phyloP scores from a whole-genome alignment of 116 monocot genomes.

The Iris pallida region DNA sequence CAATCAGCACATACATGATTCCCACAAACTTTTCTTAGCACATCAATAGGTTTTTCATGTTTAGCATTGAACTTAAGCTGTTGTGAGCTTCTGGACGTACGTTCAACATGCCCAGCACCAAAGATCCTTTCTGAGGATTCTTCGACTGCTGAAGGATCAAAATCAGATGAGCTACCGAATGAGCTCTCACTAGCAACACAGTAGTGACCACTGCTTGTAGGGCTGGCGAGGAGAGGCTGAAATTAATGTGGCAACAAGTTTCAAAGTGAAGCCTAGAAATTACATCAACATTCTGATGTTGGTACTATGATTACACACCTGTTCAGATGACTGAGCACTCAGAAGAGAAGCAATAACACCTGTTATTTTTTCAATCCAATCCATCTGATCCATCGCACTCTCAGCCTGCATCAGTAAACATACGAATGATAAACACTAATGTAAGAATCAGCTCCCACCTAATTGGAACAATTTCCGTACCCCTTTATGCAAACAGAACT shows the following conservation, averaged over 20 bases:
- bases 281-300: background rate
- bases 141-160: constrained; percentile 53
- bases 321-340: constrained; percentile 79
- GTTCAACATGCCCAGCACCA: constrained; percentile 45
- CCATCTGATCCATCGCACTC: constrained; percentile 94
- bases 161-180: constrained; percentile 65
- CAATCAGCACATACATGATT: constrained; percentile 95
- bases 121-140: constrained; percentile 42
- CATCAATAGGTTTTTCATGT: constrained; percentile 74
- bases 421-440: background rate
- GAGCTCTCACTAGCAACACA: constrained; percentile 75
- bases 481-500: too few relatives aligned
- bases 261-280: background rate
- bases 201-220: constrained; percentile 57
- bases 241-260: constrained; percentile 7
- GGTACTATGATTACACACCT: constrained; percentile 31
- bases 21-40: constrained; percentile 72
- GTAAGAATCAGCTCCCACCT: too few relatives aligned
- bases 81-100: constrained; percentile 46
- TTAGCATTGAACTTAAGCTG: constrained; percentile 42
- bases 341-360: constrained; percentile 97
- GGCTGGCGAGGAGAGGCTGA: constrained; percentile 61
- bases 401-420: constrained; percentile 58
- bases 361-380: constrained; percentile 99
- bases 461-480: too few relatives aligned